A percentile compares a stretch with the other conserved stretches of the same genome.
phyloP scores from a whole-genome alignment of 345 rosid genomes.

The Erucastrum elatum region DNA sequence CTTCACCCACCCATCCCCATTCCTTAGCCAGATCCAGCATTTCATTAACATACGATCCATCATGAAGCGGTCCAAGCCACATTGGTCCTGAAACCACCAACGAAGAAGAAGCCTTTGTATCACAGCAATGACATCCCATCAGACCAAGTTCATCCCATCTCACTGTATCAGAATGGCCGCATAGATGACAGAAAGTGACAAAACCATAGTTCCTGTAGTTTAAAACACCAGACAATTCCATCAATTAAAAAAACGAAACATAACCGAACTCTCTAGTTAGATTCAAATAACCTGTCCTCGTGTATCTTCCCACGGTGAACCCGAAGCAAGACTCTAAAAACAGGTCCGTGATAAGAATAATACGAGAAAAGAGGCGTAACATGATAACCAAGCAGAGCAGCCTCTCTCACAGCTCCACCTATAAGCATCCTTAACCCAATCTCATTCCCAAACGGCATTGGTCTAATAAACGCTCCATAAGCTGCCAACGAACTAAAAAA shows the following conservation, averaged over 20 bases:
- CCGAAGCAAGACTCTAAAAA: constrained; percentile 67
- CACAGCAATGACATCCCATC: constrained; percentile 61
- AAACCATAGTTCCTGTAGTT: constrained; percentile 76
- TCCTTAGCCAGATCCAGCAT: constrained; percentile 68
- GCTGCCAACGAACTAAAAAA: constrained; percentile 79
- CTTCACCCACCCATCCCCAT: constrained; percentile 76
- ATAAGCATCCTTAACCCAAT: constrained; percentile 81
- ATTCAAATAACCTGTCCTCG: constrained; percentile 53
- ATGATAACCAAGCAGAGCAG: constrained; percentile 72
- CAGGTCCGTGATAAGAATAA: constrained; percentile 87
- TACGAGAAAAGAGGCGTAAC: constrained; percentile 78
- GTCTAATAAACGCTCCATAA: constrained; percentile 79
- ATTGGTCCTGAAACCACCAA: constrained; percentile 69
- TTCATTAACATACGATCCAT: constrained; percentile 52
- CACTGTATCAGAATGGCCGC: constrained; percentile 65
- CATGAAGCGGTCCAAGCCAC: constrained; percentile 89
- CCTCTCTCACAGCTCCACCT: constrained; percentile 92
- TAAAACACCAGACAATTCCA: neutral
- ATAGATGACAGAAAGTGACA: constrained; percentile 62
- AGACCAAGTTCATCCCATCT: constrained; percentile 72
- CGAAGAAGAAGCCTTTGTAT: constrained; percentile 48
- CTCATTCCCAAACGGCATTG: constrained; percentile 91
- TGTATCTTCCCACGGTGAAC: constrained; percentile 61
- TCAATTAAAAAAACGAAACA: constrained; percentile 24
- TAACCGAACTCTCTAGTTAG: neutral